Percentiles rank a stretch among this genome's conserved stretches.
Evolutionary conservation across 768 basidiomycete species (phyloP).

Genomic region (Gautieria morchelliformis): DNA sequence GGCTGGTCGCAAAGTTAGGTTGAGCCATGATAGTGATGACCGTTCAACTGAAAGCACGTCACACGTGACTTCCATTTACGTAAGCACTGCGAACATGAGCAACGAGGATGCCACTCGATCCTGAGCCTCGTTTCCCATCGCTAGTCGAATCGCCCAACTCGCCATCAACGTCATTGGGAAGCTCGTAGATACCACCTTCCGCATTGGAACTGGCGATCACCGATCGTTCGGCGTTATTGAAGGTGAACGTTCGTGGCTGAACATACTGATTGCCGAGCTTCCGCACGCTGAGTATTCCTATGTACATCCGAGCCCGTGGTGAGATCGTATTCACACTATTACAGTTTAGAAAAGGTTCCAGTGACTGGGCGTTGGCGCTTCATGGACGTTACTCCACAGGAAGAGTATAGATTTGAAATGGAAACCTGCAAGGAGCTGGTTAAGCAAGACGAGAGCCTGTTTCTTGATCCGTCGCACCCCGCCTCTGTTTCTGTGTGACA

Average conservation of each 20-base stretch:
- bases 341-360: slow-evolving; percentile 73
- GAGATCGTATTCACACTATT: slow-evolving; percentile 67
- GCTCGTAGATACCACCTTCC: slow-evolving; percentile 88
- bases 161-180: slow-evolving; percentile 64
- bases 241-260: slow-evolving; percentile 89
- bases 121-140: no score
- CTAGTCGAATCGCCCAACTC: slow-evolving; percentile 87
- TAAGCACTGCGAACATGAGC: slow-evolving; percentile 96
- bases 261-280: slow-evolving; percentile 95
- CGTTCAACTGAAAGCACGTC: no score
- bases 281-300: slow-evolving; percentile 85
- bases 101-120: slow-evolving; percentile 89
- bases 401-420: slow-evolving; percentile 49
- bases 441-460: slow-evolving; percentile 37
- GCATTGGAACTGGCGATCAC: slow-evolving; percentile 85
- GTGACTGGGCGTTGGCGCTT: slow-evolving; percentile 86
- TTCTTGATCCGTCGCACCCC: slow-evolving; percentile 61
- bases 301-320: slow-evolving; percentile 82
- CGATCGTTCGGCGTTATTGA: slow-evolving; percentile 92
- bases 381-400: slow-evolving; percentile 60
- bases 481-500: slow-evolving; percentile 56
- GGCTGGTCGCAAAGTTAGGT: no score
- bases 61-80: no score
- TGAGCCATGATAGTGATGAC: no score
- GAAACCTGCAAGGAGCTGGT: slow-evolving; percentile 35